Percentiles rank a stretch among this genome's conserved stretches.
These are phyloP conservation scores for Sanguinoderma infundibulare DNA, from an alignment of 1,284 basidiomycete species.

Conservation along the genomic window DNA sequence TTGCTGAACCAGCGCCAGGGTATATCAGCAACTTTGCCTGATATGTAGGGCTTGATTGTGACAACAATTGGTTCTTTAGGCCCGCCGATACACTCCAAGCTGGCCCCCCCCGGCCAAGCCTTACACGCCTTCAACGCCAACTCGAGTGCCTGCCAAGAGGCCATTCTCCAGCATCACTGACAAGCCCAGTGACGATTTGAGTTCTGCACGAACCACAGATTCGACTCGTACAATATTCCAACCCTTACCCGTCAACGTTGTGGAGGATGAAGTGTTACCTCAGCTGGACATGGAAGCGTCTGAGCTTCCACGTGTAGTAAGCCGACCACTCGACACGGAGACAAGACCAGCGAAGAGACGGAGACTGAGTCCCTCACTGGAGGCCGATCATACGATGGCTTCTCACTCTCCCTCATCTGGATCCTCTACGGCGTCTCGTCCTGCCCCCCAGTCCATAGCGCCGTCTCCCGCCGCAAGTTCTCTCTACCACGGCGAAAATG, in stretches of 20 bases:
- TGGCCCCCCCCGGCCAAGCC: not conserved
- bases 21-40: not conserved
- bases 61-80: not conserved
- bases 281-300: not conserved
- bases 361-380: constrained; percentile 7
- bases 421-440: not conserved
- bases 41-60: not conserved
- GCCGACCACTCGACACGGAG: not conserved
- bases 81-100: not conserved
- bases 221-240: constrained; percentile 13
- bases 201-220: not conserved
- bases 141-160: constrained; percentile 3
- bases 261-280: not conserved
- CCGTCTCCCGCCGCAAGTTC: not conserved
- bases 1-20: constrained; percentile 1
- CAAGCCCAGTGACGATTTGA: not conserved
- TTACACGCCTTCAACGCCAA: not conserved
- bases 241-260: constrained; percentile 9
- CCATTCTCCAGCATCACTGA: not conserved
- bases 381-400: not conserved
- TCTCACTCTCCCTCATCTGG: not conserved
- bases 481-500: constrained; percentile 3
- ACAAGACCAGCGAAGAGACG: constrained; percentile 21
- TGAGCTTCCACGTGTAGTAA: not conserved
- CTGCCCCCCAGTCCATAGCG: not conserved